Percentiles rank a stretch among this genome's conserved stretches.
Conservation (phyloP, 164 flowering plant genomes). For the Vitis riparia region DNA sequence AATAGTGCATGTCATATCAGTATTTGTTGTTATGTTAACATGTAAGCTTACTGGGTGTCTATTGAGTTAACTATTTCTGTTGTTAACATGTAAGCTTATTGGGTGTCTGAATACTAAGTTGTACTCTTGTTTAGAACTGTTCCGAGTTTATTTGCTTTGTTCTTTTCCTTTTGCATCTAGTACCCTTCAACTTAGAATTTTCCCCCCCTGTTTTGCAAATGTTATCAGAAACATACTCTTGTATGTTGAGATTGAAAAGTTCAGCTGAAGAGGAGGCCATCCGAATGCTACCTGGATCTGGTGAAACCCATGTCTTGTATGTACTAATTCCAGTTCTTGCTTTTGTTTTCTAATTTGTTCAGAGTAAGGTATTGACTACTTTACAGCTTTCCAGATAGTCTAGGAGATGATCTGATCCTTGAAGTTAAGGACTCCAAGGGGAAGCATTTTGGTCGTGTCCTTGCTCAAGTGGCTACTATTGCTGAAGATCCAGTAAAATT, state of each 20-base stretch:
- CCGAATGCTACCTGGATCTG: slow-evolving; percentile 88
- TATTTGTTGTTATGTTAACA: too few species aligned
- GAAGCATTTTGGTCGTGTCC: slow-evolving; percentile 74
- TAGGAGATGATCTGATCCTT: slow-evolving; percentile 83
- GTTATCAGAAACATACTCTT: slow-evolving; percentile 68
- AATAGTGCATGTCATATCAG: too few species aligned
- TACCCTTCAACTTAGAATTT: background rate
- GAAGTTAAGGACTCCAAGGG: slow-evolving; percentile 88
- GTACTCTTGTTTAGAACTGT: background rate
- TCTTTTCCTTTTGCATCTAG: background rate
- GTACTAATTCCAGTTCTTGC: slow-evolving; percentile 21
- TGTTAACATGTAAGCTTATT: background rate
- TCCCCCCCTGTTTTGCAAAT: slow-evolving; percentile 7
- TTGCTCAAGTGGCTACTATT: slow-evolving; percentile 82
- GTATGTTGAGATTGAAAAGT: slow-evolving; percentile 76
- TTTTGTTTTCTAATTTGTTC: background rate
- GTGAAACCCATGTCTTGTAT: slow-evolving; percentile 92
- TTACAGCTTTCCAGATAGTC: slow-evolving; percentile 88
- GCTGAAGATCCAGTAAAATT: slow-evolving; percentile 75
- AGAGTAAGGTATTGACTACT: slow-evolving; percentile 18
- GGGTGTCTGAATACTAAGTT: background rate
- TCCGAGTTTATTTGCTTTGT: background rate
- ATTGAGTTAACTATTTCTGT: background rate
- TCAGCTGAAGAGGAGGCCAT: slow-evolving; percentile 69
- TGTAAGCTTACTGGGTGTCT: too few species aligned